Evolutionary conservation across 208 protist genomes (phyloP), one percentile per base, ranked within the genome.

Genomic region (Trypanosoma boissoni): DNA sequence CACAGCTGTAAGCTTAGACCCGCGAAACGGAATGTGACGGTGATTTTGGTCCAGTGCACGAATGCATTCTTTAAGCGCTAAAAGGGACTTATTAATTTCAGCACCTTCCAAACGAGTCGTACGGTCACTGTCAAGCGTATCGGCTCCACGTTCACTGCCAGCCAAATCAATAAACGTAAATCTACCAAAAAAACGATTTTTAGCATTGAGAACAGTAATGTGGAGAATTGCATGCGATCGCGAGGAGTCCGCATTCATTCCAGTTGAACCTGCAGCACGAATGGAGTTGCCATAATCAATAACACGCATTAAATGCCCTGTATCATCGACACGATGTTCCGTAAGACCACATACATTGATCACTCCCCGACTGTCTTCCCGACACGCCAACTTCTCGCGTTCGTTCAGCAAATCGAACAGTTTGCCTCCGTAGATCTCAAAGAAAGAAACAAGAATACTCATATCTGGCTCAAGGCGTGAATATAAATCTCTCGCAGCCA

Each of bases 91-190:
- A 79, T 99, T 99, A 78, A 99, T 99, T 64, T 99, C 95, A 12
- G 98, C 96, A 0, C 96, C 96, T 68, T 98, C 96, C 70, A 98
- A 93, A 50, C 97, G 88, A 9, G 96, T 99, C 43, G 94, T 91
- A 28, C 93, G 76, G 64, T 98, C 94, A 57, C 78, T 92, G 68
- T 98, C 78, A 29, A 79, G 85, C 0, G 97, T 99, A 71, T 99
- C 98, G 5, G 93, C 91, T 10, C 89, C 97, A 24, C 98, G 77
- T 76, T 99, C 98, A 66, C 87, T 98, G 28, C 98, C 98, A 28
- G 98, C 98, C 12, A 99, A 75, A 74, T 99, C 98, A 72, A 99
- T 99, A 70, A 99, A 98, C n/a, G 92, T 97, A 48, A 99, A 97
- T 77, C 97, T 96, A 45, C 97, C 97, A 50, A 94, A 80, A 24